Evolutionary conservation across 73 alveolate species (phyloP), one percentile per base, ranked within the genome.

Genomic region (Uronychia binucleata): DNA sequence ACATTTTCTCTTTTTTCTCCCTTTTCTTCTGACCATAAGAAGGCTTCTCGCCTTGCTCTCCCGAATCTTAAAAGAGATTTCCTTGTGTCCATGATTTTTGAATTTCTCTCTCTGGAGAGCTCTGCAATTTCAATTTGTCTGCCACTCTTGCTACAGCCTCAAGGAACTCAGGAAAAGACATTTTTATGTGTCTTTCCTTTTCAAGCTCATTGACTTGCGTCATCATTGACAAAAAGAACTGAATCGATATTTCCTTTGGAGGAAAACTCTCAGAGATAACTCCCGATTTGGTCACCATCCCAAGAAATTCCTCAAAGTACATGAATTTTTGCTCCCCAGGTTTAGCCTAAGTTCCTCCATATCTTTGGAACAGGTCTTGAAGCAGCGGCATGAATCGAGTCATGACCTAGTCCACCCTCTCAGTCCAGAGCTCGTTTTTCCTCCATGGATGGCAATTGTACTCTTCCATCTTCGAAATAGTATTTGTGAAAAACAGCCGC

Each of bases 61-160:
- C 19, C n/a, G 67, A 46, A 46, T 46, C 67, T 46, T 46, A 19
- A 46, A 46, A 19, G 67, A 19, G 67, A 19, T 46, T 19, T 46
- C n/a, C n/a, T n/a, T 46, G 67, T 5, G 19, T 11, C n/a, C n/a
- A 46, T 5, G 19, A 19, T 46, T 5, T 5, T 46, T 46, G 67
- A 46, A 11, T 46, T 11, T 46, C 5, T 46, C 67, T 46, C 19
- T 46, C 19, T 46, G 67, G 5, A 11, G 67, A 19, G 67, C 5
- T 19, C 67, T 11, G 19, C 67, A 46, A 46, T 11, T 5, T 5
- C 19, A 78, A 19, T 75, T 78, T 78, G 34, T 92, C 97, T 58
- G 93, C 93, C 14, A 89, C 90, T 81, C 97, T 92, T n/a, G 89
- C 88, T 0, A 88, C 59, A 1, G 97, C 97, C 75, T 92, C 97